phyloP scores from a whole-genome alignment of 208 protist species.

The Herpetomonas tarakana region DNA sequence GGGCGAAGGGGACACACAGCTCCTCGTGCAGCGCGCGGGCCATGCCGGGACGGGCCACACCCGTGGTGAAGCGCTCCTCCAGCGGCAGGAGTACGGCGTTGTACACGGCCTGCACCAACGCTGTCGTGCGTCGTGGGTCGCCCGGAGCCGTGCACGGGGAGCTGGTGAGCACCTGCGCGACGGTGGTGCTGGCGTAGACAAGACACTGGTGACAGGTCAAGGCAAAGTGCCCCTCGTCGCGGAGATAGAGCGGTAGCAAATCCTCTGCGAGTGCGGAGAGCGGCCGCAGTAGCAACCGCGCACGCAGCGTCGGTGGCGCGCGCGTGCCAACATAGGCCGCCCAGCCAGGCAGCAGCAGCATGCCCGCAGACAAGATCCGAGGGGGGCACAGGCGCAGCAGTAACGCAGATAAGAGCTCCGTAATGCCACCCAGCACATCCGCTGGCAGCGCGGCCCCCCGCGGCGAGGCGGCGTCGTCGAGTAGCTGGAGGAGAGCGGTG shows the following conservation, averaged over 20 bases:
- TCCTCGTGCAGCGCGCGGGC: constrained; percentile 23
- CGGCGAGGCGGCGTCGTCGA: background rate
- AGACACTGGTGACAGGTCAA: constrained; percentile 10
- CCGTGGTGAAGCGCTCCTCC: constrained; percentile 31
- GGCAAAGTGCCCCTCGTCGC: constrained; percentile 12
- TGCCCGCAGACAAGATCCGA: background rate
- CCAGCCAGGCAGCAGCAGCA: constrained; percentile 28
- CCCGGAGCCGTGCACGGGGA: background rate
- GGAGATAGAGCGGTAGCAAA: constrained; percentile 17
- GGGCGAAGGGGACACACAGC: constrained; percentile 33
- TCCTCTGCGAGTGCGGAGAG: constrained; percentile 8
- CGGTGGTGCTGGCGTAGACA: constrained; percentile 14
- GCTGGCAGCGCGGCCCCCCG: background rate
- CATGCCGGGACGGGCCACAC: constrained; percentile 44
- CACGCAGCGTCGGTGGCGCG: constrained; percentile 9
- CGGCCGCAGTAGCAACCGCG: constrained; percentile 9
- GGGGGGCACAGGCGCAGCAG: constrained; percentile 2
- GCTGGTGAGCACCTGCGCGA: constrained; percentile 12
- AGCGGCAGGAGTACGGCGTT: constrained; percentile 25
- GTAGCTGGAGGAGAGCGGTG: background rate
- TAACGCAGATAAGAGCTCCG: background rate
- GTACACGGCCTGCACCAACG: constrained; percentile 21
- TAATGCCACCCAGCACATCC: background rate
- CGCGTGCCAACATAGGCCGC: constrained; percentile 17
- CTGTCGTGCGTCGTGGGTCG: constrained; percentile 8